Evolutionary conservation across 345 rosid genomes (phyloP).

Genomic region (Camelina sativa): DNA sequence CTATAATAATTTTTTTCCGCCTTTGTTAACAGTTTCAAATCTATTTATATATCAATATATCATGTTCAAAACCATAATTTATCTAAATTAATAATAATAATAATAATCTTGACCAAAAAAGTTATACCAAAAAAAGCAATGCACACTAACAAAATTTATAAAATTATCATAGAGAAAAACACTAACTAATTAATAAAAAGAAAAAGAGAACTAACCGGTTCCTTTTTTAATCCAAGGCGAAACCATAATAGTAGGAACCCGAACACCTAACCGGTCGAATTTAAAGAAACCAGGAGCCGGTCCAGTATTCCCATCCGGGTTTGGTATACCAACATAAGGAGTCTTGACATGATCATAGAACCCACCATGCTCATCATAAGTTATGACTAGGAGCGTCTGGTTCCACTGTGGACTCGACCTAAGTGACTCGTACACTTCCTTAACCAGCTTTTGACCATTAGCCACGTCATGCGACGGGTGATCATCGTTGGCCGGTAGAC

Average conservation of each 20-base stretch:
- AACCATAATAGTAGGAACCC: conserved; percentile 89
- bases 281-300: conserved; percentile 92
- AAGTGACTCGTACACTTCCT: conserved; percentile 86
- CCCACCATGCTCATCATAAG: conserved; percentile 97
- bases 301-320: conserved; percentile 90
- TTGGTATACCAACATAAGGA: conserved; percentile 75
- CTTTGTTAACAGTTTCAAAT: background rate
- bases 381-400: conserved; percentile 78
- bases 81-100: background rate
- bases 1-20: no score
- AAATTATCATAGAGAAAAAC: background rate
- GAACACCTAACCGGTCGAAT: conserved; percentile 92
- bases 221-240: conserved; percentile 99
- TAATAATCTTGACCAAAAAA: background rate
- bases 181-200: background rate
- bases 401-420: conserved; percentile 96
- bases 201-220: conserved; percentile 57
- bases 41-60: background rate
- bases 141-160: background rate
- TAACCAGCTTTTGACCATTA: conserved; percentile 75
- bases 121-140: background rate
- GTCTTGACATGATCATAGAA: conserved; percentile 93
- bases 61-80: background rate
- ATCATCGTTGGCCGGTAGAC: conserved; percentile 82
- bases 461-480: conserved; percentile 98